Percentiles rank a stretch among this genome's conserved stretches.
Conservation (phyloP, 495 filamentous ascomycete genomes). For the Neohortaea acidophila region DNA sequence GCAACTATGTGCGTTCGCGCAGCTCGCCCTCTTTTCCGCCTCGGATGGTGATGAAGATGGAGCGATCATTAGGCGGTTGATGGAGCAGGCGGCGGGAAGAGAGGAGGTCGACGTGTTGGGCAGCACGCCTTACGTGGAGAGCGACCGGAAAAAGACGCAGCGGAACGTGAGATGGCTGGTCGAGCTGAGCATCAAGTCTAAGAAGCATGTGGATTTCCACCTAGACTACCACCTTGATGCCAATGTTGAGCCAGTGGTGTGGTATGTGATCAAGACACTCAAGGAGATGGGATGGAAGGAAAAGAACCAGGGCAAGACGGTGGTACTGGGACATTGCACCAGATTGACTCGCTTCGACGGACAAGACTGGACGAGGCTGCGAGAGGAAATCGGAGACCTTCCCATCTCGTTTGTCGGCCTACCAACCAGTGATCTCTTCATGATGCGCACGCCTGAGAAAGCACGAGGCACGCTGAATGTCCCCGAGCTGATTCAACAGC, state of each 20-base stretch:
- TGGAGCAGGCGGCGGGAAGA: constrained; percentile 32
- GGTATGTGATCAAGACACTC: constrained; percentile 38
- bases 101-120: constrained; percentile 46
- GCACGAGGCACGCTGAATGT: constrained; percentile 44
- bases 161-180: constrained; percentile 52
- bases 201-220: constrained; percentile 56
- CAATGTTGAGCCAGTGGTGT: constrained; percentile 33
- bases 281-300: constrained; percentile 34
- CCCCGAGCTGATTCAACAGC: constrained; percentile 44
- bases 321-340: constrained; percentile 58
- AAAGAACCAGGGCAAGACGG: constrained; percentile 28
- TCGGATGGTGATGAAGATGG: constrained; percentile 27
- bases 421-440: constrained; percentile 59
- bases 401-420: constrained; percentile 56
- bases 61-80: constrained; percentile 30
- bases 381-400: constrained; percentile 33
- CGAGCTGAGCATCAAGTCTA: constrained; percentile 30
- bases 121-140: constrained; percentile 58
- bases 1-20: constrained; percentile 61
- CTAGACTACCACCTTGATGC: constrained; percentile 53
- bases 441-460: constrained; percentile 39
- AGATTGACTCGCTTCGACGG: constrained; percentile 42
- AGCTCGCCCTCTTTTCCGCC: constrained; percentile 51
- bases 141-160: constrained; percentile 31
- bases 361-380: constrained; percentile 36